Evolutionary conservation across 2,329 filamentous ascomycete genomes (phyloP), one percentile per base, ranked within the genome.

Genomic region (Colletotrichum lini): DNA sequence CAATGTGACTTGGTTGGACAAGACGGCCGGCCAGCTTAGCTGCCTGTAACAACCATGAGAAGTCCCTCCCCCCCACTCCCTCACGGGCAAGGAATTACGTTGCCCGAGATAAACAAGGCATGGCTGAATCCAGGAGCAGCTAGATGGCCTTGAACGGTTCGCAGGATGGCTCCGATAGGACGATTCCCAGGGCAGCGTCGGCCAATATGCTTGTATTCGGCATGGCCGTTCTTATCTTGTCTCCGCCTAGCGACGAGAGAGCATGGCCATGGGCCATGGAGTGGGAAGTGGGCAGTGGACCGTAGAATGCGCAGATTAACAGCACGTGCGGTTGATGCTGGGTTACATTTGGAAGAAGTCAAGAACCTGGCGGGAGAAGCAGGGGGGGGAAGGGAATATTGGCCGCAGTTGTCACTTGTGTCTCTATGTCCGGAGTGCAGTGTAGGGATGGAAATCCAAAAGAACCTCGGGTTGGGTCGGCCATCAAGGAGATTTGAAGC

Each of bases 151-250:
- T 58, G 66, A 65, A 18, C 40, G 23, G 38, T 52, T 44, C 44
- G n/a, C 18, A 45, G 8, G 26, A 23, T 18, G 65, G 38, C 30
- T 47, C 18, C 42, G 38, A 58, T 52, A 53, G 66, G 66, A 61
- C 6, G 26, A 38, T 45, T n/a, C 26, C 45, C 15, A 53, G 30
- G 52, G 16, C 35, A 13, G 9, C n/a, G 40, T 68, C 68, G 65
- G 68, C n/a, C 65, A 23, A 58, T 30, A 71, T 63, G 65, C 65
- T 68, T 71, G 65, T 42, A 60, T 64, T 68, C 58, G 69, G 69
- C 35, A 64, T 68, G 45, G 58, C 65, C 65, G 65, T 26, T 38
- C 42, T 30, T 4, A 8, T 47, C 15, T 2, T 30, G 40, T 15
- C 16, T 15, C 15, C 21, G 16, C 30, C 18, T 12, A 44, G 35